Conservation (phyloP, 2,329 filamentous ascomycete genomes). For the Paecilomyces variotii region DNA sequence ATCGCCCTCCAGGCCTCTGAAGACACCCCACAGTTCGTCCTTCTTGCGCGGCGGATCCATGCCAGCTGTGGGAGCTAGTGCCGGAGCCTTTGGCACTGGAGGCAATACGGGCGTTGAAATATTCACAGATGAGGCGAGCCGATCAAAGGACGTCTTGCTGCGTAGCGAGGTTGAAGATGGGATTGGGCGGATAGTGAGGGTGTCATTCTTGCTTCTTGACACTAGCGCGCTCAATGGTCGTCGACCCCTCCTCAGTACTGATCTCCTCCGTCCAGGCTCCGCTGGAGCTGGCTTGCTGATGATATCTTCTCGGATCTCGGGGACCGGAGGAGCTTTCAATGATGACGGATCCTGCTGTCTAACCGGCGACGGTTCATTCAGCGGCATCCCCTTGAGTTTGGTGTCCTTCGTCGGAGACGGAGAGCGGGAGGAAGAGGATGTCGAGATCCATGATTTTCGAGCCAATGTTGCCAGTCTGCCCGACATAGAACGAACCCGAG, state of each 20-base stretch:
- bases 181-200: slow-evolving; percentile 26
- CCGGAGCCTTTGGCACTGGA: slow-evolving; percentile 38
- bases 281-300: slow-evolving; percentile 1
- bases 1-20: slow-evolving; percentile 60
- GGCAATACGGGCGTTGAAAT: slow-evolving; percentile 41
- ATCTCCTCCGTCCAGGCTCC: slow-evolving; percentile 19
- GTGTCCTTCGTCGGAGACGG: slow-evolving; percentile 35
- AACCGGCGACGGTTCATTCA: slow-evolving; percentile 22
- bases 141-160: slow-evolving; percentile 39
- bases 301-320: slow-evolving; percentile 9
- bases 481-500: slow-evolving; percentile 41
- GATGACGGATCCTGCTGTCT: slow-evolving; percentile 8
- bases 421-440: slow-evolving; percentile 34
- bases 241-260: slow-evolving; percentile 28
- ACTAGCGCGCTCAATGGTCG: slow-evolving; percentile 34
- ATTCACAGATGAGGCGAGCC: slow-evolving; percentile 33
- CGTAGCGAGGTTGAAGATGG: slow-evolving; percentile 34
- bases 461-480: slow-evolving; percentile 44
- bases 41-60: slow-evolving; percentile 47
- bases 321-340: slow-evolving; percentile 8
- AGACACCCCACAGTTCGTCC: slow-evolving; percentile 62
- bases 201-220: slow-evolving; percentile 26
- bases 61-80: slow-evolving; percentile 20
- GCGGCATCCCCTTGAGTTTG: slow-evolving; percentile 13
- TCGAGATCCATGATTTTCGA: slow-evolving; percentile 43